phyloP scores from a whole-genome alignment of 257 asterid genomes.

The Schizonepeta tenuifolia region DNA sequence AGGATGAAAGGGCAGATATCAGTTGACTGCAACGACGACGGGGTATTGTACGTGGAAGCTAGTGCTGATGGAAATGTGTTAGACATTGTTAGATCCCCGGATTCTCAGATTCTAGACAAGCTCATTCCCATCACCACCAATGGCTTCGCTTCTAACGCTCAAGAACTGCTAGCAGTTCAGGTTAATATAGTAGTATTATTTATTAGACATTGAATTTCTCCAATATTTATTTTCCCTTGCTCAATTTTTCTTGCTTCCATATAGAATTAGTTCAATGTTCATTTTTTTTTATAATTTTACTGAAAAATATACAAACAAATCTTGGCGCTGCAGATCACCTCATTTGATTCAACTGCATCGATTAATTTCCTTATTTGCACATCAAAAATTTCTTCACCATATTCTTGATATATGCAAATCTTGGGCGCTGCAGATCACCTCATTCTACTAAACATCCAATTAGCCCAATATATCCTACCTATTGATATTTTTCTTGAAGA shows the following conservation, averaged over 20 bases:
- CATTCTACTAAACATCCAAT: too few relatives aligned
- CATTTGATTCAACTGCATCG: neutral
- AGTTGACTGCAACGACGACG: slow-evolving; percentile 59
- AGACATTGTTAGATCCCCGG: slow-evolving; percentile 35
- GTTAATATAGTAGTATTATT: slow-evolving; percentile 31
- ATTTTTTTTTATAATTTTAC: neutral
- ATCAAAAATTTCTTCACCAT: neutral
- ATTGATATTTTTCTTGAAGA: too few relatives aligned
- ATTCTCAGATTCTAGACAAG: slow-evolving; percentile 31
- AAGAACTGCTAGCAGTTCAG: slow-evolving; percentile 56
- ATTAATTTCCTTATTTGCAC: too few relatives aligned
- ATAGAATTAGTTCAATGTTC: neutral
- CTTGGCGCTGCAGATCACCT: neutral
- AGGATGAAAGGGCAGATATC: slow-evolving; percentile 52
- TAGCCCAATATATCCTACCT: too few relatives aligned
- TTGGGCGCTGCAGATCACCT: neutral
- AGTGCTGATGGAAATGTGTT: slow-evolving; percentile 36
- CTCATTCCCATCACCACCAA: slow-evolving; percentile 48
- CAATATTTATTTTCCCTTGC: too few relatives aligned
- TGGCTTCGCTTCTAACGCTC: slow-evolving; percentile 35
- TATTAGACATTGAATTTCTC: neutral
- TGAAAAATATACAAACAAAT: neutral
- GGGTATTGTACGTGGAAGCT: slow-evolving; percentile 47
- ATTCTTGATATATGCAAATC: neutral
- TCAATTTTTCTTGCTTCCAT: neutral